Evolutionary conservation across 441 rosid genomes (phyloP), one percentile per base, ranked within the genome.

Genomic region (Gossypium schwendimanii): DNA sequence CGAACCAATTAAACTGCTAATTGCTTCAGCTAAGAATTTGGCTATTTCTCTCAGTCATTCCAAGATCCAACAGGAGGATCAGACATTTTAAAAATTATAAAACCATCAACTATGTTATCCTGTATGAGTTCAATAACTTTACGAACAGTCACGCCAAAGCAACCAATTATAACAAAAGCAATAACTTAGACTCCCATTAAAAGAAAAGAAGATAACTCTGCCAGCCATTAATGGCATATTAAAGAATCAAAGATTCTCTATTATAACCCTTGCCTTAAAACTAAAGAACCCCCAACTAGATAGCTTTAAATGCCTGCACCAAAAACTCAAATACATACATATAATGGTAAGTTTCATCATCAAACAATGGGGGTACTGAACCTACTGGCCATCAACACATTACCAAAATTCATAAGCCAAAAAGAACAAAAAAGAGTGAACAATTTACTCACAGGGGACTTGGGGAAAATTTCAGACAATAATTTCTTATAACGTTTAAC

Each of bases 401-500:
- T 9, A 17, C 14, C 70, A 61, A 50, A 4, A 49, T 15, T 28
- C 21, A 23, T 17, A 64, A 39, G 18, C 63, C 4, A 50, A 31
- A 36, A 60, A 62, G 63, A 18, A 17, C 6, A 74, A 24, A 60
- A 12, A 12, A 60, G 14, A 45, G 1, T 1, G 18, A 71, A 73
- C 41, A 36, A 7, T 36, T 36, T 52, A 80, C 99, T 88, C 83
- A 93, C 99, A 63, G 71, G 81, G 63, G 93, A 84, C 81, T 89
- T 95, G 10, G 97, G 97, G 82, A 93, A 95, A 84, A 95, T 90
- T 75, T 95, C 98, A 0, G 91, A 81, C 49, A 95, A 96, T 75
- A 95, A 78, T 63, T 93, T 95, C 84, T 91, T 95, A 83, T 95
- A 95, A 64, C 99, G 92, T 81, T 95, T 93, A 15, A 93, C 99